These are phyloP conservation scores for Bauhinia variegata DNA, from an alignment of 306 rosid species.

Conservation along the genomic window DNA sequence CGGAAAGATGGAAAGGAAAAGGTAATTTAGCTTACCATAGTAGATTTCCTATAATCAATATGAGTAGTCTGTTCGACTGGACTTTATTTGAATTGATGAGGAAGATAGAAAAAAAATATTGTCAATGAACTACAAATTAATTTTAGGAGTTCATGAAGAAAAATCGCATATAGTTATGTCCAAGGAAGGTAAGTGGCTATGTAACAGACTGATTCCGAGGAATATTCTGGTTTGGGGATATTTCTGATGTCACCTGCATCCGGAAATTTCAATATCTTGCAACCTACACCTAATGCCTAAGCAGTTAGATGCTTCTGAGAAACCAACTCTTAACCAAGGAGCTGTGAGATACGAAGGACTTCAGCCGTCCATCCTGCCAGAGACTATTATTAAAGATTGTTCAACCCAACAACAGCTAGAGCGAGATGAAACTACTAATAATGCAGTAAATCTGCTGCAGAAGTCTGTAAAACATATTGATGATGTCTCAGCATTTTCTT, in stretches of 20 bases:
- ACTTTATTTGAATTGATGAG: constrained; percentile 15
- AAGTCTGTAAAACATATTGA: constrained; percentile 16
- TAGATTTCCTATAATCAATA: constrained; percentile 11
- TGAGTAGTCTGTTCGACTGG: constrained; percentile 1
- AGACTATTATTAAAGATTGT: constrained; percentile 14
- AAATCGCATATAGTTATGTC: constrained; percentile 5
- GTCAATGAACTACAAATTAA: constrained; percentile 7
- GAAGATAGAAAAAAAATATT: neutral
- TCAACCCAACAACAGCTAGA: constrained; percentile 6
- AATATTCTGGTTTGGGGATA: constrained; percentile 13
- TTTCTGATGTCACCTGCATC: constrained; percentile 25
- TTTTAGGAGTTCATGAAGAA: constrained; percentile 15
- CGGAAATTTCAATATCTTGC: constrained; percentile 10
- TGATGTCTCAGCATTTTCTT: constrained; percentile 13
- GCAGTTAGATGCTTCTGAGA: constrained; percentile 18
- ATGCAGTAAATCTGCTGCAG: constrained; percentile 7
- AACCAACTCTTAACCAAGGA: constrained; percentile 25
- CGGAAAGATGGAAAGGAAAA: constrained; percentile 18
- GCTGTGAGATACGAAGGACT: constrained; percentile 20
- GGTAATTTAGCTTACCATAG: constrained; percentile 14
- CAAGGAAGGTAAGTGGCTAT: constrained; percentile 20
- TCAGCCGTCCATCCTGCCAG: constrained; percentile 24
- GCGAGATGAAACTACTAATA: constrained; percentile 14
- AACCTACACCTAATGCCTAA: constrained; percentile 26
- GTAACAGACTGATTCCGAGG: constrained; percentile 1